Percentiles rank a stretch among this genome's conserved stretches.
phyloP scores from a whole-genome alignment of 148 eudicot species.

The Chenopodium berlandieri region DNA sequence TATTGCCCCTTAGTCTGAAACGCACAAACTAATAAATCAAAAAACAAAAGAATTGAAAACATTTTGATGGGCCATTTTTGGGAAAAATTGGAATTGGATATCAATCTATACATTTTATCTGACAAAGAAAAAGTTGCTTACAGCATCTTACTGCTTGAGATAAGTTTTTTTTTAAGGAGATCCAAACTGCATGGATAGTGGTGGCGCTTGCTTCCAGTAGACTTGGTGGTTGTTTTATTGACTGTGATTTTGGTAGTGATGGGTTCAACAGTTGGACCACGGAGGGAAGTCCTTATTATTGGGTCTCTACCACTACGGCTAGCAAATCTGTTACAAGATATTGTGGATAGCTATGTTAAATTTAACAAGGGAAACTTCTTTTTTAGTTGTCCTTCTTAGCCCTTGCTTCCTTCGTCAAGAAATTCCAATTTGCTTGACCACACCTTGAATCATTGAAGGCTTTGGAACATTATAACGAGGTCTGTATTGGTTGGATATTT shows the following conservation, averaged over 20 bases:
- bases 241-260: conserved; percentile 7
- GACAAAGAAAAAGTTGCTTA: neutral
- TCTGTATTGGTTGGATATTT: conserved; percentile 14
- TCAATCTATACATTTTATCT: neutral
- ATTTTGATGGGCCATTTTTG: neutral
- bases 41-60: no score
- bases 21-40: no score
- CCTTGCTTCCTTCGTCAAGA: neutral
- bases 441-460: conserved; percentile 8
- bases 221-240: conserved; percentile 14
- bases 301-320: conserved; percentile 2
- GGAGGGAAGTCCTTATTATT: conserved; percentile 10
- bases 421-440: conserved; percentile 9
- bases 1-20: no score
- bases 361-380: conserved; percentile 16
- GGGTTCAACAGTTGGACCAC: conserved; percentile 24
- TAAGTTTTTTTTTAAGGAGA: conserved; percentile 17
- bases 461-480: conserved; percentile 1
- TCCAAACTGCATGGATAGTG: conserved; percentile 15
- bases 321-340: conserved; percentile 7
- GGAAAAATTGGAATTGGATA: neutral
- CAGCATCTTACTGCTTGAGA: neutral
- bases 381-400: conserved; percentile 11
- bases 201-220: conserved; percentile 30
- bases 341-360: conserved; percentile 15